Evolutionary conservation across 202 grass and related monocot genomes (phyloP).

Genomic region (Eragrostis tef): DNA sequence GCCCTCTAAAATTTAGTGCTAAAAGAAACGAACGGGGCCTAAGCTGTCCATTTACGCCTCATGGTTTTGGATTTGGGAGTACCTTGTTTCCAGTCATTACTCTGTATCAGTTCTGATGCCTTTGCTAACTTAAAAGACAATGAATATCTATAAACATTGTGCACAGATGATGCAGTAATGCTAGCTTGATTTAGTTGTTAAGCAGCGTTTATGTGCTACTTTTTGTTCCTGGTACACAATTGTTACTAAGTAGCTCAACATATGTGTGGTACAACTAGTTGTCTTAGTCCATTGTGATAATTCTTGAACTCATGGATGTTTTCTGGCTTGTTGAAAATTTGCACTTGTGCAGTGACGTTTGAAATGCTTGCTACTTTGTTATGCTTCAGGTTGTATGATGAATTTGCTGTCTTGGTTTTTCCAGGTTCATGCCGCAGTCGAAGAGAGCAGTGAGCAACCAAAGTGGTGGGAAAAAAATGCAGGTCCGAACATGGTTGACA

Average conservation of each 20-base stretch:
- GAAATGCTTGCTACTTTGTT: neutral
- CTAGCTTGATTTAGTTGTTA: constrained; percentile 8
- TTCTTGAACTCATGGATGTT: constrained; percentile 8
- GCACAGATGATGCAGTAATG: neutral
- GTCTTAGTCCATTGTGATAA: neutral
- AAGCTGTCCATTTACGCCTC: neutral
- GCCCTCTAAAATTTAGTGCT: too few species aligned
- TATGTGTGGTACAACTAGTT: neutral
- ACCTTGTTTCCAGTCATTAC: neutral
- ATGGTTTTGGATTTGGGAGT: neutral
- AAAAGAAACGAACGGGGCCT: too few species aligned
- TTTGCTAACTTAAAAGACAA: neutral
- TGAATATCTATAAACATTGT: neutral
- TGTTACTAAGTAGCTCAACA: neutral
- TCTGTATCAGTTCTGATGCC: neutral
- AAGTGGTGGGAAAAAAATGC: constrained; percentile 96
- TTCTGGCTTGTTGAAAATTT: constrained; percentile 13
- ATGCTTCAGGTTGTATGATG: constrained; percentile 41
- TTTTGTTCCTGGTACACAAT: neutral
- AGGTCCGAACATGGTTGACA: constrained; percentile 80
- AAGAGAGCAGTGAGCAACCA: constrained; percentile 51
- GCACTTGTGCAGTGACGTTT: neutral
- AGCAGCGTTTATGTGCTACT: too few species aligned
- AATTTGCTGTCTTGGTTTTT: constrained; percentile 20
- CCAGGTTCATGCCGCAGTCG: constrained; percentile 51